phyloP scores from a whole-genome alignment of 805 yeast genomes.

The Torulaspora microellipsoides region DNA sequence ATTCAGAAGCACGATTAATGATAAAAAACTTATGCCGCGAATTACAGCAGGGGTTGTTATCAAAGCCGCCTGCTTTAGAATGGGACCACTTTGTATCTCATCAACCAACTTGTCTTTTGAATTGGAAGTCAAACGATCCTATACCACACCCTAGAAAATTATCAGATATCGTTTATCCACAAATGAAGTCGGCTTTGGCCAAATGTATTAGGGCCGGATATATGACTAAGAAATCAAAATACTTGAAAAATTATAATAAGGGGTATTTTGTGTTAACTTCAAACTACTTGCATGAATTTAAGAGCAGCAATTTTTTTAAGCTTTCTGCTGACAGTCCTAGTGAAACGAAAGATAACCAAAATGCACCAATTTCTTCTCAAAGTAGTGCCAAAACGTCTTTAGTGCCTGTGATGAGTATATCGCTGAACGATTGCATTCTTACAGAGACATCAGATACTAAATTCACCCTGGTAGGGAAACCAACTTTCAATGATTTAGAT shows the following conservation, averaged over 20 bases:
- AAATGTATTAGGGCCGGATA: constrained; percentile 56
- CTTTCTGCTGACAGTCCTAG: constrained; percentile 26
- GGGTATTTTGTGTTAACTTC: constrained; percentile 67
- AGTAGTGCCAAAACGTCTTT: constrained; percentile 43
- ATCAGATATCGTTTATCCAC: constrained; percentile 51
- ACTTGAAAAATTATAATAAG: constrained; percentile 53
- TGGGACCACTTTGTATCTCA: constrained; percentile 63
- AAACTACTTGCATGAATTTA: constrained; percentile 64
- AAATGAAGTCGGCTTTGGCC: constrained; percentile 46
- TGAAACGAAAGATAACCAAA: constrained; percentile 29
- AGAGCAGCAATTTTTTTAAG: constrained; percentile 35
- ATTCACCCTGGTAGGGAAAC: constrained; percentile 38
- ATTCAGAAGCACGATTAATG: constrained; percentile 49
- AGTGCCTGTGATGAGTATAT: constrained; percentile 40
- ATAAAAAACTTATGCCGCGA: constrained; percentile 48
- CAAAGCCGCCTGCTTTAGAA: constrained; percentile 56
- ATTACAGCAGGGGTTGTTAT: constrained; percentile 42
- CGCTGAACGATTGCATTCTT: constrained; percentile 36
- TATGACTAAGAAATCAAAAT: constrained; percentile 57
- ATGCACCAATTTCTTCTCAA: constrained; percentile 8
- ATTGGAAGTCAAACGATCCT: constrained; percentile 37
- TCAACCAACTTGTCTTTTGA: constrained; percentile 39
- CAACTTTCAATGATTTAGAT: constrained; percentile 20
- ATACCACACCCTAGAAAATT: constrained; percentile 44
- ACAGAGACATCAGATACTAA: constrained; percentile 36